Base-by-base conservation (phyloP, 2,329 filamentous ascomycete genomes). In the Hypoxylon sp. region DNA sequence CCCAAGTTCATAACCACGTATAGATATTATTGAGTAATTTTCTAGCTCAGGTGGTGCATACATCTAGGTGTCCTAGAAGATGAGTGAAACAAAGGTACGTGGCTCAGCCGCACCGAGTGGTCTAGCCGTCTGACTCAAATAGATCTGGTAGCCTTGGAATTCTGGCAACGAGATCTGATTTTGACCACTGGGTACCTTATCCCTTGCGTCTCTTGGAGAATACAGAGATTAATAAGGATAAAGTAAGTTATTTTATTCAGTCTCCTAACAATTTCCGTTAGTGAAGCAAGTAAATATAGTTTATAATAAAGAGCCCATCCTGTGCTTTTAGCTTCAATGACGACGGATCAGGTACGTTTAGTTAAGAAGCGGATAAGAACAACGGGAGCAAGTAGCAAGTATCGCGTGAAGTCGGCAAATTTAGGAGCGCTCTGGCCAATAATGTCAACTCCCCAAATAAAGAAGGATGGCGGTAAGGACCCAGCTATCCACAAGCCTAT, bases 341-440 rank as follows among this genome's bases (percentile, higher is more conserved):
- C 52, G 61, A 58, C 14, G 55, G 8, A 51, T n/a, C 19, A 37
- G 19, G 29, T 16, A 45, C n/a, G n/a, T 19, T n/a, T n/a, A 43
- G 23, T 7, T 48, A 12, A 57, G 3, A 47, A 16, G 16, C n/a
- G 9, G 32, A 48, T 37, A 39, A 30, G 43, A 45, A 34, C 27
- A 45, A 45, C 50, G 16, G 19, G 47, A 45, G 41, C 41, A 52
- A 30, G 37, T 39, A 45, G 41, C 41, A 52, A 30, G 37, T 39
- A 27, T 51, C 50, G 54, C 54, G 48, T 59, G 34, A 63, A 64
- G 50, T 67, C 67, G 67, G 63, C 57, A 69, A 69, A 56, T 67
- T 59, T 67, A 69, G 67, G 63, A 67, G 45, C 27, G 50, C 37
- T 32, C 56, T 29, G 39, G 14, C 67, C 63, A 69, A 69, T 69